Percentiles rank a stretch among this genome's conserved stretches.
These are phyloP conservation scores for Lonicera japonica DNA, from an alignment of 129 eudicot species.

Conservation along the genomic window DNA sequence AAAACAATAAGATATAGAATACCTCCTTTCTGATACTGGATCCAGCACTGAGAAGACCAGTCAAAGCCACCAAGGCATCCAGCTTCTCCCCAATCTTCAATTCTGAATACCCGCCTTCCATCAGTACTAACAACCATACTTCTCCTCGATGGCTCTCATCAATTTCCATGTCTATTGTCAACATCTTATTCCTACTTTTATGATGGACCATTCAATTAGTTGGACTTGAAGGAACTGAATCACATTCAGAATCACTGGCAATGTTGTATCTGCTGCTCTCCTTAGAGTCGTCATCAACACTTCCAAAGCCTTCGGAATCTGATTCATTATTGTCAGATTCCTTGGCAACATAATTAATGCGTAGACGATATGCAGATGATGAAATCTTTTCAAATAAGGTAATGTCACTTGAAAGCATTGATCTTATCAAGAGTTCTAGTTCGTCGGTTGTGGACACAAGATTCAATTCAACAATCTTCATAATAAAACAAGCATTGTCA, in stretches of 20 bases:
- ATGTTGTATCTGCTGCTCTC: slow-evolving; percentile 28
- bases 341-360: slow-evolving; percentile 35
- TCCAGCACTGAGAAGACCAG: slow-evolving; percentile 76
- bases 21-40: slow-evolving; percentile 73
- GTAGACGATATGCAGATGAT: slow-evolving; percentile 64
- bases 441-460: slow-evolving; percentile 45
- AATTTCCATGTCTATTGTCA: slow-evolving; percentile 48
- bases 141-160: slow-evolving; percentile 96
- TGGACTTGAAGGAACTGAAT: slow-evolving; percentile 27
- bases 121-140: slow-evolving; percentile 76
- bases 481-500: slow-evolving; percentile 13
- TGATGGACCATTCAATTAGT: slow-evolving; percentile 14
- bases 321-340: slow-evolving; percentile 54
- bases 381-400: slow-evolving; percentile 92
- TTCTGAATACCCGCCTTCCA: slow-evolving; percentile 92
- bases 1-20: slow-evolving; percentile 7
- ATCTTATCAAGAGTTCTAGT: slow-evolving; percentile 49
- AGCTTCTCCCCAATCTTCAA: slow-evolving; percentile 84
- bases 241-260: slow-evolving; percentile 41
- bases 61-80: slow-evolving; percentile 56
- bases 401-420: slow-evolving; percentile 79
- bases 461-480: slow-evolving; percentile 65
- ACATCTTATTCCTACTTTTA: slow-evolving; percentile 19
- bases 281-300: slow-evolving; percentile 61
- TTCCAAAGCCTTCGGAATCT: slow-evolving; percentile 67